A percentile compares a stretch with the other conserved stretches of the same genome.
Conservation (phyloP, 140 eudicot genomes). For the Ambrosia hybrid region DNA sequence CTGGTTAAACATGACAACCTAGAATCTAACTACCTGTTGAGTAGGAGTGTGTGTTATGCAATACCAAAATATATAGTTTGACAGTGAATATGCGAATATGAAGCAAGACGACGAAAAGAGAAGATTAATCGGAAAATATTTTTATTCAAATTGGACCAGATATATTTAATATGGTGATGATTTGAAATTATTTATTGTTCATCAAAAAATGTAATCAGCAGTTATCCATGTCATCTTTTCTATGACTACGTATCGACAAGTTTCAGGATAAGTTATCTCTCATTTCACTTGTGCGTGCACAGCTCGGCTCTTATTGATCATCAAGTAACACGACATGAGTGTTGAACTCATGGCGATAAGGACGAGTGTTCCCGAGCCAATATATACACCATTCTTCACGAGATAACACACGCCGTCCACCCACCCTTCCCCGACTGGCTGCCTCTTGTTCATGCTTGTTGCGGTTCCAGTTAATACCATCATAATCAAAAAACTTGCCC, state of each 20-base stretch:
- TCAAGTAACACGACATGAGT: constrained; percentile 30
- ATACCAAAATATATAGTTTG: background rate
- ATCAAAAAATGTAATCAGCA: background rate
- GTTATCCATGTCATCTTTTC: background rate
- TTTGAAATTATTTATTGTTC: constrained; percentile 1
- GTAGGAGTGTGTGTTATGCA: background rate
- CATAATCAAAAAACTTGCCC: constrained; percentile 60
- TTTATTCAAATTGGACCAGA: background rate
- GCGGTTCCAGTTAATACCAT: constrained; percentile 40
- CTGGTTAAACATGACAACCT: background rate
- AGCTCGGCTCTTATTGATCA: constrained; percentile 28
- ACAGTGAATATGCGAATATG: background rate
- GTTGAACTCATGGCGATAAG: constrained; percentile 46
- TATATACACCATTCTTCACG: constrained; percentile 65
- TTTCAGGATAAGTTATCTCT: background rate
- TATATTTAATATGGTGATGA: background rate
- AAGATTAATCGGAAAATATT: background rate
- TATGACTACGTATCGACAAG: background rate
- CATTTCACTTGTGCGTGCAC: constrained; percentile 44
- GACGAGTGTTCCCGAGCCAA: constrained; percentile 52
- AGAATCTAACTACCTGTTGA: background rate
- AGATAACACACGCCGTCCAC: constrained; percentile 68
- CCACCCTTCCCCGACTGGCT: constrained; percentile 83
- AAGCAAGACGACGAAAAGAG: background rate
- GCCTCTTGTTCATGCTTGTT: constrained; percentile 67